These are phyloP conservation scores for Adansonia digitata DNA, from an alignment of 345 rosid genomes.

Conservation along the genomic window DNA sequence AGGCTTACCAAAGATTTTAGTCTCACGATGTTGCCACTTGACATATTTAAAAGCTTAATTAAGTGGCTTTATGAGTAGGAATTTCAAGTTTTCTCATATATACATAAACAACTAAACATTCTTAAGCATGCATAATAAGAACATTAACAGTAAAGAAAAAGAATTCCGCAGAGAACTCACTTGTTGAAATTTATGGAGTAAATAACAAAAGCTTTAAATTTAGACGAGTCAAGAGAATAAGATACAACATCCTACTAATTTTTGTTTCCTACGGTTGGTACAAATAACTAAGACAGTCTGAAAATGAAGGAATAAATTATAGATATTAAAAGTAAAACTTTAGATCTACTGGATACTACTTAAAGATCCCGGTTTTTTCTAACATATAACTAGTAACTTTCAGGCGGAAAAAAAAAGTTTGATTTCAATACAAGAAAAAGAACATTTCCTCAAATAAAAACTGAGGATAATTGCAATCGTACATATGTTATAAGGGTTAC, in stretches of 20 bases:
- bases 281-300: neutral
- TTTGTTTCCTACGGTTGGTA: neutral
- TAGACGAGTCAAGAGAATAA: neutral
- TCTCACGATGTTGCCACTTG: too few relatives aligned
- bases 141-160: neutral
- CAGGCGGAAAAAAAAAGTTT: neutral
- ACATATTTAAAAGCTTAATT: too few relatives aligned
- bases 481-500: constrained; percentile 23
- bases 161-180: neutral
- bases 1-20: too few relatives aligned
- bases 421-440: constrained; percentile 22
- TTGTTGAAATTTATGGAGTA: too few relatives aligned
- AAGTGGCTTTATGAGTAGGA: too few relatives aligned
- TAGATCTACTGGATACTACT: neutral
- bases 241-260: neutral
- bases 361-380: neutral
- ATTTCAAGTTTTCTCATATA: neutral
- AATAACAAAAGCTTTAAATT: neutral
- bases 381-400: neutral
- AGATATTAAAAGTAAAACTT: neutral
- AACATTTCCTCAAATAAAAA: constrained; percentile 45
- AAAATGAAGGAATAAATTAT: neutral
- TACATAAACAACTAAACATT: too few relatives aligned
- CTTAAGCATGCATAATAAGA: neutral
- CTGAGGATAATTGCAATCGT: constrained; percentile 40